Evolutionary conservation across 257 asterid genomes (phyloP).

Genomic region (Fraxinus excelsior): DNA sequence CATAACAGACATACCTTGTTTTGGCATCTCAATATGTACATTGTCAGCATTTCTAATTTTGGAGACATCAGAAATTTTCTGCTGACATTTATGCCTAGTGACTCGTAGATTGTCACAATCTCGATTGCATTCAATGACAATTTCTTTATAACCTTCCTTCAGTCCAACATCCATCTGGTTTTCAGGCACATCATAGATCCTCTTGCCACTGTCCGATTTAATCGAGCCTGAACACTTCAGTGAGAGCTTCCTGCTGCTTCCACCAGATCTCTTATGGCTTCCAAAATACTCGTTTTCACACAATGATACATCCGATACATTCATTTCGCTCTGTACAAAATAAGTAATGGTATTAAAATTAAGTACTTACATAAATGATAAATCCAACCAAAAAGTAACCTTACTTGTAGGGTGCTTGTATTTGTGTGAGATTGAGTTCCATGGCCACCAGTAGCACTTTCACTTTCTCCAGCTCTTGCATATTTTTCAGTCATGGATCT

Average conservation of each 20-base stretch:
- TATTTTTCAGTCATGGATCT: conserved; percentile 79
- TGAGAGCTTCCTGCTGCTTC: conserved; percentile 58
- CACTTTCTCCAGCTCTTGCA: conserved; percentile 51
- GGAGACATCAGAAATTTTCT: conserved; percentile 40
- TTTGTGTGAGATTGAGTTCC: conserved; percentile 31
- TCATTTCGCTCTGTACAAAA: conserved; percentile 43
- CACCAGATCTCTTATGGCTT: conserved; percentile 33
- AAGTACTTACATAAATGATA: background rate
- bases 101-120: conserved; percentile 23
- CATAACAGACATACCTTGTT: conserved; percentile 28
- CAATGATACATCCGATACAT: conserved; percentile 38
- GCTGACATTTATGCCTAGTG: conserved; percentile 38
- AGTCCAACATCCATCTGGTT: conserved; percentile 29
- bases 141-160: conserved; percentile 32
- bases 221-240: conserved; percentile 43
- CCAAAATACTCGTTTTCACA: conserved; percentile 23
- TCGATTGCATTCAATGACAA: conserved; percentile 18
- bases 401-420: conserved; percentile 44
- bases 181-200: conserved; percentile 22
- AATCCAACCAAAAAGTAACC: conserved; percentile 22
- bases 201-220: conserved; percentile 29
- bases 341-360: conserved; percentile 18
- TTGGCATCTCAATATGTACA: conserved; percentile 25
- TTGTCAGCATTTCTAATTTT: conserved; percentile 26
- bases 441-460: conserved; percentile 30